Conservation (phyloP, 352 stramenopile genomes). For the Peronospora belbahrii region DNA sequence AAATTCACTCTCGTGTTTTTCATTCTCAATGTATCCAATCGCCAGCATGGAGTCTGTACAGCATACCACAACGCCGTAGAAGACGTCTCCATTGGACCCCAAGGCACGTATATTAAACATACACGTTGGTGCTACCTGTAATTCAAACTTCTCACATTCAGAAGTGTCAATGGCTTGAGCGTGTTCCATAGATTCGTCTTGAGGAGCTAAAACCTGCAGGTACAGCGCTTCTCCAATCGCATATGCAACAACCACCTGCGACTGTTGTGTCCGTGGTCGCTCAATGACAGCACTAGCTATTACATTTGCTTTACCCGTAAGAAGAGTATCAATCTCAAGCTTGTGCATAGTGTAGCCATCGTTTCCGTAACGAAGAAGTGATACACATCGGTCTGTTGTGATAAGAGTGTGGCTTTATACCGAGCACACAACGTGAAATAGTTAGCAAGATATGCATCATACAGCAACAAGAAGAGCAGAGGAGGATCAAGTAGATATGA, state of each 20-base stretch:
- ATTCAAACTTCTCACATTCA: slow-evolving; percentile 38
- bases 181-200: slow-evolving; percentile 4
- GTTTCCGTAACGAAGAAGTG: slow-evolving; percentile 30
- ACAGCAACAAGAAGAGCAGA: neutral
- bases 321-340: slow-evolving; percentile 26
- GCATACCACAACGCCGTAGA: slow-evolving; percentile 61
- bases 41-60: slow-evolving; percentile 44
- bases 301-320: slow-evolving; percentile 25
- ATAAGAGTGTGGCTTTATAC: slow-evolving; percentile 50
- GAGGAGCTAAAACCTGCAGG: slow-evolving; percentile 22
- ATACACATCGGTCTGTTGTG: slow-evolving; percentile 55
- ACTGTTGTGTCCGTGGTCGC: slow-evolving; percentile 11
- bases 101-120: slow-evolving; percentile 41
- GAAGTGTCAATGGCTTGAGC: slow-evolving; percentile 4
- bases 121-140: slow-evolving; percentile 41
- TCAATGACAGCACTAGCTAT: slow-evolving; percentile 44
- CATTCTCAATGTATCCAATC: slow-evolving; percentile 53
- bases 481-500: neutral
- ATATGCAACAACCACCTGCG: slow-evolving; percentile 47
- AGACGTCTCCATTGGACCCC: slow-evolving; percentile 25
- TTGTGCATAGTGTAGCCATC: slow-evolving; percentile 33
- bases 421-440: neutral
- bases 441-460: neutral
- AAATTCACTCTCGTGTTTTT: slow-evolving; percentile 4
- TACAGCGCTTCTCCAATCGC: slow-evolving; percentile 29